Evolutionary conservation across 108 stramenopile species (phyloP).

Genomic region (Aurantiochytrium sp.): DNA sequence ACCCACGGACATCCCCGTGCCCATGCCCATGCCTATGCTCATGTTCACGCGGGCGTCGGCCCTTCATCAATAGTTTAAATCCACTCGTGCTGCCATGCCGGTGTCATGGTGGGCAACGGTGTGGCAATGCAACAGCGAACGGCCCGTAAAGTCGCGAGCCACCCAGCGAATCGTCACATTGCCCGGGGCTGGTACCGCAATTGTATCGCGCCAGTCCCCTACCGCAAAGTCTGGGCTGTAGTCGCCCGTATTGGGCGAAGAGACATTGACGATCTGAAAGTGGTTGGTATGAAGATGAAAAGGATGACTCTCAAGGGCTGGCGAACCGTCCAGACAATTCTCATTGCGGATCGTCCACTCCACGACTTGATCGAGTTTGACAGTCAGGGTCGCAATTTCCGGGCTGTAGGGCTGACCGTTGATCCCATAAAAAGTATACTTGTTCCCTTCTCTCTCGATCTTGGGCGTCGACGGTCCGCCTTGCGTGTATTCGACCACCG

Average conservation of each 20-base stretch:
- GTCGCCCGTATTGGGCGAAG: neutral
- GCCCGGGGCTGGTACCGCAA: slow-evolving; percentile 37
- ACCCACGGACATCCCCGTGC: no score
- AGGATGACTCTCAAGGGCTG: slow-evolving; percentile 29
- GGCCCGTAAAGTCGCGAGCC: slow-evolving; percentile 37
- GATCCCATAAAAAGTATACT: neutral
- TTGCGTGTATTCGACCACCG: neutral
- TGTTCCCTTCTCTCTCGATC: neutral
- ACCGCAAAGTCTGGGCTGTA: slow-evolving; percentile 29
- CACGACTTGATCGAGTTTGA: slow-evolving; percentile 31
- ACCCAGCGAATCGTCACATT: slow-evolving; percentile 43
- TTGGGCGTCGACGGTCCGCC: neutral
- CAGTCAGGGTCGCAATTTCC: neutral
- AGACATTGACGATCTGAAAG: slow-evolving; percentile 26
- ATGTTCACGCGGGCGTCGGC: neutral
- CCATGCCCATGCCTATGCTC: neutral
- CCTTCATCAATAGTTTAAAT: neutral
- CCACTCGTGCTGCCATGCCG: slow-evolving; percentile 23
- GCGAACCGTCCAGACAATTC: neutral
- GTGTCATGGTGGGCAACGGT: slow-evolving; percentile 44
- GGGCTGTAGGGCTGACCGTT: neutral
- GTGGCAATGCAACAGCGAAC: slow-evolving; percentile 45
- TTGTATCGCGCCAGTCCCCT: slow-evolving; percentile 49
- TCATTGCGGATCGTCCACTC: slow-evolving; percentile 39
- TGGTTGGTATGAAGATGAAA: slow-evolving; percentile 51